A percentile compares a stretch with the other conserved stretches of the same genome.
Conservation (phyloP, 1,284 basidiomycete species). For the Pseudozyma thailandica region DNA sequence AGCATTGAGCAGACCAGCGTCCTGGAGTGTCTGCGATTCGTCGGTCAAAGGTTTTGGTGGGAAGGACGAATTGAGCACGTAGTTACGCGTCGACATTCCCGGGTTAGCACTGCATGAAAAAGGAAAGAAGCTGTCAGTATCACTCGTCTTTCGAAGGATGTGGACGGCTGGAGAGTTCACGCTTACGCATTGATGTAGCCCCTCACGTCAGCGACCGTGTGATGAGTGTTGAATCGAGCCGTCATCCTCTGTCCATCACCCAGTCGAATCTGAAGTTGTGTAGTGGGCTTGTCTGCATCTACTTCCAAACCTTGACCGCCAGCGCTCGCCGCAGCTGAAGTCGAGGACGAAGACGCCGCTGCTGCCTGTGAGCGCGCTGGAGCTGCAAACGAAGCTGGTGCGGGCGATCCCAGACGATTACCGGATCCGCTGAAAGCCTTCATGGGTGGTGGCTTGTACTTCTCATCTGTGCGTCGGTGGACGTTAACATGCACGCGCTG, state of each 20-base stretch:
- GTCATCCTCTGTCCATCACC: conserved; percentile 89
- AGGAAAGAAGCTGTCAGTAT: not conserved
- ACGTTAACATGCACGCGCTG: conserved; percentile 90
- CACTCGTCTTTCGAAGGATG: not conserved
- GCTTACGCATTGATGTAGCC: conserved; percentile 90
- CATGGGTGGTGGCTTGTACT: conserved; percentile 74
- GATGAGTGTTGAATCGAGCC: conserved; percentile 87
- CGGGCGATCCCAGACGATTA: conserved; percentile 77
- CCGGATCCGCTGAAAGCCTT: conserved; percentile 81
- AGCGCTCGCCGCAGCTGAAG: conserved; percentile 49
- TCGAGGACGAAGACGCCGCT: conserved; percentile 62
- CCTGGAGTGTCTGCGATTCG: conserved; percentile 57
- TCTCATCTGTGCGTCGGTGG: conserved; percentile 78
- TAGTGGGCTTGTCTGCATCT: conserved; percentile 82
- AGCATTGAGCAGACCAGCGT: conserved; percentile 62
- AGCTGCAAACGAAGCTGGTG: conserved; percentile 43
- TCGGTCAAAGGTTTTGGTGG: conserved; percentile 65
- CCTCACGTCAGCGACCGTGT: conserved; percentile 87
- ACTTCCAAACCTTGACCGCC: conserved; percentile 75
- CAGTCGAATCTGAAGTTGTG: conserved; percentile 88
- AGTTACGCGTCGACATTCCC: conserved; percentile 56
- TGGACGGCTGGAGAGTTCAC: not conserved
- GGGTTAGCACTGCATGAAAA: conserved; percentile 48
- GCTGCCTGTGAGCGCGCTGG: conserved; percentile 48
- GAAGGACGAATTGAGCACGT: conserved; percentile 62